Evolutionary conservation across 192 early-diverging fungal genomes (phyloP).

Genomic region (Anaeromyces robustus): DNA sequence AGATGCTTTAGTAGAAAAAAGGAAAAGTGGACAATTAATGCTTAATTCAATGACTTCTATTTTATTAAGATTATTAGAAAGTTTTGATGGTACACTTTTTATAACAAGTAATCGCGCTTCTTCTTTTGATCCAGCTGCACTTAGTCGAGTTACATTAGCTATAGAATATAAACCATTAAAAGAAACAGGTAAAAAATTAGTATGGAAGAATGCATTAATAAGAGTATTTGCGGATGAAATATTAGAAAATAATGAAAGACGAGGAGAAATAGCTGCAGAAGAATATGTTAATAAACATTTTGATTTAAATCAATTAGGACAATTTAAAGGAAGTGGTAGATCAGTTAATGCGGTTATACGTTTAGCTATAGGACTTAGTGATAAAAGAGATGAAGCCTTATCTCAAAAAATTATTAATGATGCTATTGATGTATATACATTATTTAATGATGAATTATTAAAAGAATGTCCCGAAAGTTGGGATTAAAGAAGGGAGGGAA

Average conservation of each 20-base stretch:
- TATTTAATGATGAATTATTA: neutral
- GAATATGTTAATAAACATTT: neutral
- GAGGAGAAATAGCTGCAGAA: neutral
- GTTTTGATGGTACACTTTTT: constrained; percentile 45
- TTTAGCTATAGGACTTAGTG: neutral
- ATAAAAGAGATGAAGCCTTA: neutral
- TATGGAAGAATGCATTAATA: neutral
- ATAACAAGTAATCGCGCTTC: constrained; percentile 42
- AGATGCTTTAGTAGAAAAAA: constrained; percentile 8
- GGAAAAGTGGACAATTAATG: constrained; percentile 2
- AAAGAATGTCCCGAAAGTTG: neutral
- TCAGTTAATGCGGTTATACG: neutral
- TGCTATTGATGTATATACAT: neutral
- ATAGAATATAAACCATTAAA: no score
- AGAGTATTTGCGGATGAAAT: neutral
- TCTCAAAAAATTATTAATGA: neutral
- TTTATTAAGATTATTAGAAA: constrained; percentile 39
- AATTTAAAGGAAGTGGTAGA: neutral
- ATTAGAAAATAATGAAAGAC: neutral
- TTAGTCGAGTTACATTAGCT: no score
- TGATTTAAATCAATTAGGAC: neutral
- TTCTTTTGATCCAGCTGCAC: constrained; percentile 31
- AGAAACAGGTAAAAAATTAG: neutral
- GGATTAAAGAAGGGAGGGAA: no score
- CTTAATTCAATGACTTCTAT: constrained; percentile 19